Evolutionary conservation across 2,329 filamentous ascomycete genomes (phyloP).

Genomic region (Scleromitrula shiraiana): DNA sequence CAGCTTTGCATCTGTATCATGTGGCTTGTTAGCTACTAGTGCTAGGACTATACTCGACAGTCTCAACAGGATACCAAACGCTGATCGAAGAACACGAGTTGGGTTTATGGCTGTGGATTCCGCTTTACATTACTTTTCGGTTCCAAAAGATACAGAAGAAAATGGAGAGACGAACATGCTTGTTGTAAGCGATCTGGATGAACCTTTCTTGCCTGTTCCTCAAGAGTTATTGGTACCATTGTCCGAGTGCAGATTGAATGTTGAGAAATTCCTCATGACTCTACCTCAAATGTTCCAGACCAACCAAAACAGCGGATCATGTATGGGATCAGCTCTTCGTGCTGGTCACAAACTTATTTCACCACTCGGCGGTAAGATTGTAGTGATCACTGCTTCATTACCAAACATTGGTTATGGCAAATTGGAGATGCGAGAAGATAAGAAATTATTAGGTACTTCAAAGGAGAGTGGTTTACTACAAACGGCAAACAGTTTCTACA

Average conservation of each 20-base stretch:
- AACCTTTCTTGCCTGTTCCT: constrained; percentile 92
- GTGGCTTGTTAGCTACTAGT: constrained; percentile 82
- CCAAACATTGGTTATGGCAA: constrained; percentile 87
- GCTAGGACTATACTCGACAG: constrained; percentile 93
- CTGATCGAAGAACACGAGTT: constrained; percentile 81
- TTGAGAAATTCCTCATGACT: constrained; percentile 84
- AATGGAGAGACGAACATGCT: constrained; percentile 82
- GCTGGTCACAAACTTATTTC: constrained; percentile 95
- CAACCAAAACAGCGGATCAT: constrained; percentile 82
- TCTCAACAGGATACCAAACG: constrained; percentile 95
- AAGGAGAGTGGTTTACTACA: constrained; percentile 85
- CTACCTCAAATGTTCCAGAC: constrained; percentile 95
- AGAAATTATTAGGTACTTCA: constrained; percentile 87
- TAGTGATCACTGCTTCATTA: constrained; percentile 80
- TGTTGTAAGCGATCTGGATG: constrained; percentile 88
- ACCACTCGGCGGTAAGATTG: constrained; percentile 88
- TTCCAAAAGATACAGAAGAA: constrained; percentile 82
- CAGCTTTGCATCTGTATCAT: constrained; percentile 82
- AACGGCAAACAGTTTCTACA: constrained; percentile 94
- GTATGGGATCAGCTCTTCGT: constrained; percentile 87
- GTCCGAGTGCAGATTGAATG: constrained; percentile 79
- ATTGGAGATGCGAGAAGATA: constrained; percentile 90
- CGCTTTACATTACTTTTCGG: constrained; percentile 90
- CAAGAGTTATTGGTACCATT: constrained; percentile 85
- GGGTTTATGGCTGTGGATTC: constrained; percentile 96